Evolutionary conservation across 805 yeast genomes (phyloP), one percentile per base, ranked within the genome.

Genomic region (Wickerhamiella domercqiae): DNA sequence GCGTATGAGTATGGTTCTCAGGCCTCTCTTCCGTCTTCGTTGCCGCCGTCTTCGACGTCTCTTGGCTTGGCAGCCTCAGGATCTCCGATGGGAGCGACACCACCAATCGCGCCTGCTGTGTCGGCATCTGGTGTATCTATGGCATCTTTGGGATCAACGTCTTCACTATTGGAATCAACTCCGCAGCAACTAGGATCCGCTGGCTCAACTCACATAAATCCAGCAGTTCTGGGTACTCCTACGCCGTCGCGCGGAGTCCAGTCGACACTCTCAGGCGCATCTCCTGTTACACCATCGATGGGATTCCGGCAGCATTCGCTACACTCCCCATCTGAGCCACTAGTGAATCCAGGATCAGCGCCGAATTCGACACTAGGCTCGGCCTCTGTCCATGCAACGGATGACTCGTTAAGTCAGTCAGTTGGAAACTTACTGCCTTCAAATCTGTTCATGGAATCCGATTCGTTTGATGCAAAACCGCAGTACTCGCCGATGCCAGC

Each of bases 341-440:
- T 11, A 11, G 13, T 13, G 9, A 13, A 24, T 24, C 26, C 26
- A 13, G 26, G 26, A 13, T 24, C 26, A 9, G 26, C 26, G 11
- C 9, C 26, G 26, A 13, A 9, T 24, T 9, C 11, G 9, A 9
- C 26, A 13, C 13, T 24, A 13, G 26, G 11, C 9, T 9, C 9
- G 13, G 26, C 9, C 9, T 9, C 11, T 9, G 21, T 33, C 16
- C 16, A 36, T 16, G 37, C 44, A 25, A 32, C 45, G 4, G n/a
- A n/a, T n/a, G n/a, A n/a, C n/a, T n/a, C n/a, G n/a, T n/a, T n/a
- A n/a, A n/a, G n/a, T n/a, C n/a, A n/a, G n/a, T 13, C 35, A 2
- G 34, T 39, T 4, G 45, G 44, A n/a, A 37, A 33, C 18, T 28
- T 42, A 20, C 36, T 42, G 5, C 45, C 45, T 21, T 32, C 43